Base-by-base conservation (phyloP, 495 filamentous ascomycete genomes). In the Elasticomyces elasticus region DNA sequence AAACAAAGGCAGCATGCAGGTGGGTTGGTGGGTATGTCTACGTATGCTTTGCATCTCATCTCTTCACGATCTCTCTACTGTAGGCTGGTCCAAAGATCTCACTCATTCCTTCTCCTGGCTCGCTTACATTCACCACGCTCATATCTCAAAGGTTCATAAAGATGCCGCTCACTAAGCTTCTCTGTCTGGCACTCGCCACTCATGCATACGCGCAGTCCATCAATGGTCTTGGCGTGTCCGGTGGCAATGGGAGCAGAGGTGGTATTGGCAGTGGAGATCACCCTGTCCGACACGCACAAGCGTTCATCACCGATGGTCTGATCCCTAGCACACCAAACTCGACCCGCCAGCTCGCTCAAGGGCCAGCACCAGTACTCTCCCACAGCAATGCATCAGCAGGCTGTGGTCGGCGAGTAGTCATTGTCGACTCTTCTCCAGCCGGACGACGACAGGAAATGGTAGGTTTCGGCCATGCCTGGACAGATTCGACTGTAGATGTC, bases 381-480 rank as follows among this genome's bases (percentile, higher is more conserved):
- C 24, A 20, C 44, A 42, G 17, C 3, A 54, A 48, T 30, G 22
- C 28, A 3, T 47, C 30, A 10, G 23, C 25, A 15, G 11, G 15
- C 10, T 41, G 49, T 20, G 37, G 43, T 27, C 13, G n/a, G 10
- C 40, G 56, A 13, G 13, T 12, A 10, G 51, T 59, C 13, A 24
- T 59, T 15, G 31, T 59, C 30, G 45, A 59, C 26, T 46, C 55
- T 2, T 31, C 31, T 2, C 15, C 30, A 1, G 11, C 19, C 2
- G 54, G 54, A 17, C 47, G 35, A 22, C 24, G 27, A 43, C 71
- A 77, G 59, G 72, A 67, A 19, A 71, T 80, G 56, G 67, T 63
- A 22, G 77, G 77, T 1, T 80, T 80, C 51, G 77, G 77, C 23
- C 75, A 72, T 30, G 71, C 76, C 6, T 74, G 78, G 31, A 80